Conservation (phyloP, 2,329 filamentous ascomycete genomes). For the Curvularia lunata region DNA sequence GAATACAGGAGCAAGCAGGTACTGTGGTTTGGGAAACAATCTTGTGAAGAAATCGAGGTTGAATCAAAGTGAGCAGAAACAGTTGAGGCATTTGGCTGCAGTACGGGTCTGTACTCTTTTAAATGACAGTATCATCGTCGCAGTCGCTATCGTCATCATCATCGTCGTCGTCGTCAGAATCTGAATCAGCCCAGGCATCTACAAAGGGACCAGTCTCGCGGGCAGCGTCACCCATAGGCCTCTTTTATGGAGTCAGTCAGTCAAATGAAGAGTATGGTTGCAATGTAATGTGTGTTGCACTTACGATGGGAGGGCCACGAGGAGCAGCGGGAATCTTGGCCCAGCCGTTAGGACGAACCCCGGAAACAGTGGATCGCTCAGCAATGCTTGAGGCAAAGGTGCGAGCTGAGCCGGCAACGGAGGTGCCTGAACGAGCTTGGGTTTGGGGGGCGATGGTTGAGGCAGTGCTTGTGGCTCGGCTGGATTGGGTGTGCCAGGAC, state of each 20-base stretch:
- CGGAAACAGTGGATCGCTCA: constrained; percentile 29
- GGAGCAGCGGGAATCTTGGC: constrained; percentile 40
- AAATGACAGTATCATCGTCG: constrained; percentile 46
- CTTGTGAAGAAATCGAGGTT: too few relatives aligned
- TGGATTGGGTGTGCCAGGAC: constrained; percentile 37
- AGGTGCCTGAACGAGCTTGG: constrained; percentile 24
- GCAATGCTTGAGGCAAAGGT: constrained; percentile 35
- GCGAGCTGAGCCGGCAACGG: constrained; percentile 21
- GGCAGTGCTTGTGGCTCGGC: constrained; percentile 10
- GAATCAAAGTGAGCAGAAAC: not conserved
- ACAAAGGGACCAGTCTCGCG: constrained; percentile 5
- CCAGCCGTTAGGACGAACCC: constrained; percentile 25
- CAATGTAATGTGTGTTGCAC: constrained; percentile 4
- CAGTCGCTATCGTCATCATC: constrained; percentile 46
- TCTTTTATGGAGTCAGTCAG: constrained; percentile 21
- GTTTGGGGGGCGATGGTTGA: constrained; percentile 29
- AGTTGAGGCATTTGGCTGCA: not conserved
- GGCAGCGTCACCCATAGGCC: constrained; percentile 17
- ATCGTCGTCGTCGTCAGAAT: constrained; percentile 34
- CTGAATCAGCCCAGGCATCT: constrained; percentile 19
- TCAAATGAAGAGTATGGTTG: not conserved
- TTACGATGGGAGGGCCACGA: constrained; percentile 23
- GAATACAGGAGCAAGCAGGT: too few relatives aligned
- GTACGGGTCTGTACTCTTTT: not conserved
- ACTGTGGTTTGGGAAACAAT: too few relatives aligned